Evolutionary conservation across 371 early-diverging fungal species (phyloP).

Genomic region (Mortierella sp.): DNA sequence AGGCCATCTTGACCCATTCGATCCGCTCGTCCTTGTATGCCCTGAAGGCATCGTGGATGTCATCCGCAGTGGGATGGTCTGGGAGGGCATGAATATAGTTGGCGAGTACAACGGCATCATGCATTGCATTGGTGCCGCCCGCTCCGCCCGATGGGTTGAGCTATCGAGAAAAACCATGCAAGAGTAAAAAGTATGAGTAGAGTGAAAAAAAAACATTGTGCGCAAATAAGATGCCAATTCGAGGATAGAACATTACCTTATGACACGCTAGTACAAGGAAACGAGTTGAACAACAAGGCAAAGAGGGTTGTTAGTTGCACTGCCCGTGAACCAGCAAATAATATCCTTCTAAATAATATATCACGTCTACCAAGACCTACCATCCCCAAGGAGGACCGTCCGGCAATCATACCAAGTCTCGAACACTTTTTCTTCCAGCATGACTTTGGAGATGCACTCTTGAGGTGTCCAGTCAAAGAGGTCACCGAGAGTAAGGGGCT

Average conservation of each 20-base stretch:
- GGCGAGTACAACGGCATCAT: not conserved
- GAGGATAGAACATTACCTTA: constrained; percentile 7
- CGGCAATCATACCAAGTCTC: not conserved
- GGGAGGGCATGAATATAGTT: not conserved
- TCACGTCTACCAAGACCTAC: no score
- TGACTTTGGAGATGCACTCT: constrained; percentile 9
- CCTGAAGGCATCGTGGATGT: not conserved
- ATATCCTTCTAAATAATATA: no score
- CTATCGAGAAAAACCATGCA: not conserved
- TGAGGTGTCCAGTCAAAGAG: constrained; percentile 5
- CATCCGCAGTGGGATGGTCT: not conserved
- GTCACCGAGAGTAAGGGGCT: not conserved
- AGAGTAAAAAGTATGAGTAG: not conserved
- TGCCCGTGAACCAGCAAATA: no score
- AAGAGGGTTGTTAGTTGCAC: no score
- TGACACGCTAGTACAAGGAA: not conserved
- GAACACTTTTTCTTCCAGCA: constrained; percentile 15
- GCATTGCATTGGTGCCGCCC: not conserved
- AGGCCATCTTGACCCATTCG: not conserved
- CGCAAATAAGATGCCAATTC: no score
- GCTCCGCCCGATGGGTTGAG: not conserved
- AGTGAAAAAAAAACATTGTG: no score
- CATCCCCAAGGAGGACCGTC: constrained; percentile 1
- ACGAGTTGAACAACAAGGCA: no score
- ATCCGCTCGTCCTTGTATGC: constrained; percentile 8